These are phyloP conservation scores for Ceratocystis huliohia DNA, from an alignment of 2,329 filamentous ascomycete species.

Conservation along the genomic window DNA sequence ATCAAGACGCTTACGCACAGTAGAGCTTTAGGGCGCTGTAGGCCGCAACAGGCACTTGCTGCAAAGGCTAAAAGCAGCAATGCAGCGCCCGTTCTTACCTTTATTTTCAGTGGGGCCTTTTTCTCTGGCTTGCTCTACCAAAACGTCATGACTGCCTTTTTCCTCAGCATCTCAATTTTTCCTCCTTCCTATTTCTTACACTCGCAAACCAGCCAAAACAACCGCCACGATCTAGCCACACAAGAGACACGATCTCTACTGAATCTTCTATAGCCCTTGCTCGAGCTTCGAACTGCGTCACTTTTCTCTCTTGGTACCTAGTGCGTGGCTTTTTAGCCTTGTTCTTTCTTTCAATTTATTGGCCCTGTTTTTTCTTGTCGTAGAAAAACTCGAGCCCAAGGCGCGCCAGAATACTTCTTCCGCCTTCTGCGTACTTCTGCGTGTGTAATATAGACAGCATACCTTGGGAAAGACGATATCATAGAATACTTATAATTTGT, in stretches of 20 bases:
- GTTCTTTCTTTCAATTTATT: constrained; percentile 6
- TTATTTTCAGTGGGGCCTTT: constrained; percentile 2
- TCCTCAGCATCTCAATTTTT: not conserved
- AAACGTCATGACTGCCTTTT: constrained; percentile 13
- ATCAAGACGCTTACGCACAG: not conserved
- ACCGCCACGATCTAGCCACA: not conserved
- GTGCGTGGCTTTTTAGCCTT: not conserved
- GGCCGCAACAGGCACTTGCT: not conserved
- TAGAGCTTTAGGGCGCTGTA: not conserved
- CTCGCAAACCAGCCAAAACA: not conserved
- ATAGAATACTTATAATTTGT: not conserved
- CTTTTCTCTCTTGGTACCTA: not conserved
- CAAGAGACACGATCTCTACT: not conserved
- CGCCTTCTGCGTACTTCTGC: constrained; percentile 7
- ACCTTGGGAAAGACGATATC: not conserved
- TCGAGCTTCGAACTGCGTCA: not conserved
- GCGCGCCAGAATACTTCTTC: constrained; percentile 5
- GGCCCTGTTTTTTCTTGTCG: not conserved
- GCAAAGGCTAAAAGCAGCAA: not conserved
- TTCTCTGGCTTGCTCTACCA: not conserved
- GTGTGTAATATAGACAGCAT: not conserved
- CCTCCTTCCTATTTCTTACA: not conserved
- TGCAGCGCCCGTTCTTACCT: no score
- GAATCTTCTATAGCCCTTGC: not conserved
- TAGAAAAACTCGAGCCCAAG: not conserved